Percentiles rank a stretch among this genome's conserved stretches.
Conservation (phyloP, 2,329 filamentous ascomycete species). For the Periconia sp. region DNA sequence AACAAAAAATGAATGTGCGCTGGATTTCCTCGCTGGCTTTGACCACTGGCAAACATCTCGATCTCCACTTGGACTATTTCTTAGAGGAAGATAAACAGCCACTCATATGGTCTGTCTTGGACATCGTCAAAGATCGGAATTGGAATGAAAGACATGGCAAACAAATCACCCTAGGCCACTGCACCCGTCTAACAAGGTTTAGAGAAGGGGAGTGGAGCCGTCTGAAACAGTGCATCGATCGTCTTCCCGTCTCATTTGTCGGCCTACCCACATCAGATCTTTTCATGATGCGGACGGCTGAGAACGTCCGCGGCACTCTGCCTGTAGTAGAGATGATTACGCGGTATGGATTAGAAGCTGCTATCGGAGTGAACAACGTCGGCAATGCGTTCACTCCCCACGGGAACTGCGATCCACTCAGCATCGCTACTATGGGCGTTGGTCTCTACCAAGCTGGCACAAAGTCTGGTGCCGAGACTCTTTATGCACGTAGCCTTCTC, state of each 20-base stretch:
- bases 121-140: constrained; percentile 53
- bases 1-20: constrained; percentile 63
- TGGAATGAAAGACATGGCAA: constrained; percentile 54
- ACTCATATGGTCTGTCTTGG: constrained; percentile 62
- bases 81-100: constrained; percentile 58
- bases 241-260: constrained; percentile 69
- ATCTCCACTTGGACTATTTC: constrained; percentile 76
- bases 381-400: constrained; percentile 78
- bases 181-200: constrained; percentile 69
- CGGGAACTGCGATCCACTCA: constrained; percentile 70
- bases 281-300: constrained; percentile 69
- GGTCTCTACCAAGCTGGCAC: constrained; percentile 73
- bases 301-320: constrained; percentile 63
- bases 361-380: constrained; percentile 73
- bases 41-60: constrained; percentile 61
- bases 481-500: constrained; percentile 57
- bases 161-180: constrained; percentile 65
- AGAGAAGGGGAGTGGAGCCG: constrained; percentile 55
- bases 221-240: constrained; percentile 56
- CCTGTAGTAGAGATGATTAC: constrained; percentile 66
- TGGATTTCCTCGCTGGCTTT: constrained; percentile 67
- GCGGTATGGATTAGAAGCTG: constrained; percentile 63
- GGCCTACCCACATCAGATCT: constrained; percentile 74
- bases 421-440: constrained; percentile 66
- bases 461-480: constrained; percentile 60